phyloP scores from a whole-genome alignment of 176 grass and related monocot species.

The Cocos nucifera region DNA sequence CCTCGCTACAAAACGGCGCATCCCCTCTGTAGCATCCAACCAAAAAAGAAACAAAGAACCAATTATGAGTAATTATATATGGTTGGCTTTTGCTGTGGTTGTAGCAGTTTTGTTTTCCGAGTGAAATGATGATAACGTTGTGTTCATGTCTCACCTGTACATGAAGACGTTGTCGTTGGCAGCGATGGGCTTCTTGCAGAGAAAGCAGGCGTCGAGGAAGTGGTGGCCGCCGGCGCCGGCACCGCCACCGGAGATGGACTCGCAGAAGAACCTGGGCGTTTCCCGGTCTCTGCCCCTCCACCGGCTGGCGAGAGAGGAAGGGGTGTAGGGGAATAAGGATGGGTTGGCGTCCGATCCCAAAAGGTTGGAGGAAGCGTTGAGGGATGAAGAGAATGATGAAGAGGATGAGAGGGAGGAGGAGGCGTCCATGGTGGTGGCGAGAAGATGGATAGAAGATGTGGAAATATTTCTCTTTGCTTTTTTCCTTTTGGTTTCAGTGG shows the following conservation, averaged over 20 bases:
- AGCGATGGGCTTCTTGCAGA: constrained; percentile 63
- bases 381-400: too few species aligned
- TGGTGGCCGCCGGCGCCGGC: constrained; percentile 4
- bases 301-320: not conserved
- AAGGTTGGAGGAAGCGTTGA: too few species aligned
- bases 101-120: too few species aligned
- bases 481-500: too few species aligned
- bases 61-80: not conserved
- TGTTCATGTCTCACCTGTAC: constrained; percentile 40
- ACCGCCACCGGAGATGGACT: not conserved
- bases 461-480: too few species aligned
- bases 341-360: too few species aligned
- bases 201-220: constrained; percentile 62
- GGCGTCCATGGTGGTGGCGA: too few species aligned
- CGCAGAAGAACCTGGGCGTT: not conserved
- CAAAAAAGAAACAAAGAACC: not conserved
- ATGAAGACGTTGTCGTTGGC: constrained; percentile 53
- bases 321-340: not conserved
- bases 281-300: not conserved
- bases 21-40: constrained; percentile 39
- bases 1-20: constrained; percentile 62
- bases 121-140: too few species aligned
- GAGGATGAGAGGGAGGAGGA: too few species aligned
- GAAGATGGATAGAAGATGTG: too few species aligned
- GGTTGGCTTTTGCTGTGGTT: too few species aligned